phyloP scores from a whole-genome alignment of 2,329 filamentous ascomycete species.

The Paecilomyces dactylethromorphus region DNA sequence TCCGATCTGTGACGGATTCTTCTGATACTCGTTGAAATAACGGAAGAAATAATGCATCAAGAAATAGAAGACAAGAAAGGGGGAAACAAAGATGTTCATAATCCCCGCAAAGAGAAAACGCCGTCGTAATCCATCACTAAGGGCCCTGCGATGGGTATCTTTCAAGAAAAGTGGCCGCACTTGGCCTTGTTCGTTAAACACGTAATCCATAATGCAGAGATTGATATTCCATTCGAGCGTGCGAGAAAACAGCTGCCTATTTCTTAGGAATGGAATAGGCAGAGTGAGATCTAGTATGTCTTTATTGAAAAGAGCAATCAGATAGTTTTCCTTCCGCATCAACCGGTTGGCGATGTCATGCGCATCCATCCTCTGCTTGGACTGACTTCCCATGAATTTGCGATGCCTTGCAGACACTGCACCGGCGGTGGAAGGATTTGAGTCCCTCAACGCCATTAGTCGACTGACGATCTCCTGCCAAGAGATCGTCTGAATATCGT shows the following conservation, averaged over 20 bases:
- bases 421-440: constrained; percentile 75
- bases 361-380: constrained; percentile 89
- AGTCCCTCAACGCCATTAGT: constrained; percentile 75
- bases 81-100: constrained; percentile 79
- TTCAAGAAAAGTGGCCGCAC: constrained; percentile 81
- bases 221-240: constrained; percentile 90
- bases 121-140: constrained; percentile 70
- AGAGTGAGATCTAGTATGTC: constrained; percentile 84
- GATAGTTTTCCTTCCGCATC: constrained; percentile 94
- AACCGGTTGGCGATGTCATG: constrained; percentile 95
- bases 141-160: constrained; percentile 67
- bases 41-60: constrained; percentile 87
- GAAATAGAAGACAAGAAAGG: constrained; percentile 80
- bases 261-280: constrained; percentile 73
- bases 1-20: constrained; percentile 81
- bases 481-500: constrained; percentile 88
- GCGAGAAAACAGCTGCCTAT: constrained; percentile 76
- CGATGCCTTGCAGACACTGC: constrained; percentile 53
- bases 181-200: constrained; percentile 85
- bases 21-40: constrained; percentile 96
- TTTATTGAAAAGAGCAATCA: constrained; percentile 96
- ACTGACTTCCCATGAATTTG: constrained; percentile 69
- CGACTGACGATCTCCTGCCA: constrained; percentile 88
- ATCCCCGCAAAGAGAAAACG: constrained; percentile 78
- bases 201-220: constrained; percentile 84